Evolutionary conservation across 495 filamentous ascomycete genomes (phyloP).

Genomic region (Aspergillus wentii): DNA sequence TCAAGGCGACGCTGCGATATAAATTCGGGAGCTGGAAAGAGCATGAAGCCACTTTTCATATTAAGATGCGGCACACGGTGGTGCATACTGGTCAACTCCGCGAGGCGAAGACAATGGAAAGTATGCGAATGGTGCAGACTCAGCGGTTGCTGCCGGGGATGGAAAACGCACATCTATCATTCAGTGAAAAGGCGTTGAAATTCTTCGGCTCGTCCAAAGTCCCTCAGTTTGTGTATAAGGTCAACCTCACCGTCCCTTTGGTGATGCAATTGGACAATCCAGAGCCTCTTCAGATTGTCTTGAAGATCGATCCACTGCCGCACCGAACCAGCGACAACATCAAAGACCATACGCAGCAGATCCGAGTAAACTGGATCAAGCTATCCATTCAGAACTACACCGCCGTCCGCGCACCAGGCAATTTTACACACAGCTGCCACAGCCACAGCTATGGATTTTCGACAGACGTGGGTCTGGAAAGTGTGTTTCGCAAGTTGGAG

Average conservation of each 20-base stretch:
- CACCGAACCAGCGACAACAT: not conserved
- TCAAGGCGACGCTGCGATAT: slow-evolving; percentile 5
- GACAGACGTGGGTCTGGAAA: too few relatives aligned
- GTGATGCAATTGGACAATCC: not conserved
- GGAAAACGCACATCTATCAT: slow-evolving; percentile 4
- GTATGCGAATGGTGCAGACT: slow-evolving; percentile 1
- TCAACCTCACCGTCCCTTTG: not conserved
- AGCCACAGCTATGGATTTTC: too few relatives aligned
- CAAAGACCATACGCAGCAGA: not conserved
- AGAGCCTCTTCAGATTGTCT: not conserved
- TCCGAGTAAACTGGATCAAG: not conserved
- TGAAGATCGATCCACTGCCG: not conserved
- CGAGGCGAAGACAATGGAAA: not conserved
- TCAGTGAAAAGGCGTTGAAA: slow-evolving; percentile 7
- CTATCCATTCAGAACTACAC: not conserved
- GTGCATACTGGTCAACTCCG: not conserved
- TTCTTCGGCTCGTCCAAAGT: slow-evolving; percentile 12
- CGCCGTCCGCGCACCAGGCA: not conserved
- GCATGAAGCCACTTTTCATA: slow-evolving; percentile 4
- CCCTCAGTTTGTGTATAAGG: slow-evolving; percentile 4
- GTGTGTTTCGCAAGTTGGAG: too few relatives aligned
- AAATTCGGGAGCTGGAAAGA: not conserved
- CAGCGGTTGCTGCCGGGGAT: slow-evolving; percentile 10
- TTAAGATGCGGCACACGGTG: slow-evolving; percentile 2
- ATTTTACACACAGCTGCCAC: too few relatives aligned